Conservation (phyloP, 225 moss, liverwort and hornwort genomes). For the Pleurozium schreberi region DNA sequence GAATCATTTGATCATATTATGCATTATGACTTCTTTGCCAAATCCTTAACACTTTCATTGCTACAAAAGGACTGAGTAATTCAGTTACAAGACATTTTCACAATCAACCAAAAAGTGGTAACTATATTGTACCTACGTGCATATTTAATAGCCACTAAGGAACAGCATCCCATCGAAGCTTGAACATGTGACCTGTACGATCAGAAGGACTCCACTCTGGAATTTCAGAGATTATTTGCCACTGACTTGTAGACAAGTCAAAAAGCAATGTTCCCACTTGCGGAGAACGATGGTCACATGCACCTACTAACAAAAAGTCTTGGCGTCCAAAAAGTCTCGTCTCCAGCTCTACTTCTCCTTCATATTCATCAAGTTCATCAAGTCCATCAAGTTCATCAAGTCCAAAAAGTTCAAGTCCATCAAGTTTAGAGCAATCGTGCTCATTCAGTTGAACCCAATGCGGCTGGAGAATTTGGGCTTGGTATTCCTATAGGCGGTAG, state of each 20-base stretch:
- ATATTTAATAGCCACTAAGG: background rate
- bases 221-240: background rate
- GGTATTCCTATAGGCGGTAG: background rate
- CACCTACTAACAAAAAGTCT: background rate
- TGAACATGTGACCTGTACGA: too few species aligned
- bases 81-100: too few species aligned
- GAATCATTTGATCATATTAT: too few species aligned
- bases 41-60: too few species aligned
- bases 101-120: too few species aligned
- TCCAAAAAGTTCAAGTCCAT: too few species aligned
- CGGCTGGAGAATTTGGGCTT: background rate
- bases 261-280: background rate
- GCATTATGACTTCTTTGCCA: too few species aligned
- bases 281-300: too few species aligned
- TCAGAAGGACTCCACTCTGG: background rate
- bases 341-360: rapidly evolving
- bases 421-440: background rate
- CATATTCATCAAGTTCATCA: too few species aligned
- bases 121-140: too few species aligned
- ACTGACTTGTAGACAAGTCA: background rate
- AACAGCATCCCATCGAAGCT: background rate
- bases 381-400: too few species aligned
- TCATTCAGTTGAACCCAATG: background rate
- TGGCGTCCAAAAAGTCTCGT: background rate
- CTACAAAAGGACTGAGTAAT: too few species aligned